These are phyloP conservation scores for Colletotrichum tropicale DNA, from an alignment of 2,329 filamentous ascomycete genomes.

Conservation along the genomic window DNA sequence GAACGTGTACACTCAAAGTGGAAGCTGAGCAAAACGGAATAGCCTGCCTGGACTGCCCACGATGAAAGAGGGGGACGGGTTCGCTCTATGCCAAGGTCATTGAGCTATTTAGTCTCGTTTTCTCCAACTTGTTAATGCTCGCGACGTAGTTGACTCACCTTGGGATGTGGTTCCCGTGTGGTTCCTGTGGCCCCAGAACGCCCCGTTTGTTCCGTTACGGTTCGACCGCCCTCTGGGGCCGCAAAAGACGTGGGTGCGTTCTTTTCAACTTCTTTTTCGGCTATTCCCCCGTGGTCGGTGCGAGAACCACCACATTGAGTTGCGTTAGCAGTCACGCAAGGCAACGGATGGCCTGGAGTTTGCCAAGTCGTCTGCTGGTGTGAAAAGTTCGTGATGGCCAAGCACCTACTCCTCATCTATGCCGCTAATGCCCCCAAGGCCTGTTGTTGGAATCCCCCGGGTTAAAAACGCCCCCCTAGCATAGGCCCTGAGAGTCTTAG, in stretches of 20 bases:
- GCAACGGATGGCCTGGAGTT: neutral
- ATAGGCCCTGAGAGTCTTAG: neutral
- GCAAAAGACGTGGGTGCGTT: neutral
- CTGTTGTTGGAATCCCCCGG: neutral
- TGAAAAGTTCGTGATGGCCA: neutral
- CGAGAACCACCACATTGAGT: neutral
- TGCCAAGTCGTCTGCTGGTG: neutral
- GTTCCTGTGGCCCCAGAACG: neutral
- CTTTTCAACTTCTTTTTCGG: neutral
- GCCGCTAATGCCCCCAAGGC: neutral
- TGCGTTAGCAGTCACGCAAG: neutral
- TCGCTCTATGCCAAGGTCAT: neutral
- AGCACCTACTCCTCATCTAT: neutral
- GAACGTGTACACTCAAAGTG: neutral
- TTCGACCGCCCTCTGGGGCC: neutral
- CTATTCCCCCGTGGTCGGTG: neutral
- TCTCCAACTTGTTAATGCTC: neutral
- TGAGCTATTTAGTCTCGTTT: neutral
- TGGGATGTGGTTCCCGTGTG: neutral
- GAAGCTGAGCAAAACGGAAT: neutral
- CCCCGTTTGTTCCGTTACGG: neutral
- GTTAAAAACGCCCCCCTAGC: neutral
- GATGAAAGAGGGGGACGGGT: neutral
- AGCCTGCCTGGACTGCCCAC: neutral
- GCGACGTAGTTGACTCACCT: neutral